Evolutionary conservation across 2,329 filamentous ascomycete species (phyloP).

Genomic region (Geoglossum cookeanum): DNA sequence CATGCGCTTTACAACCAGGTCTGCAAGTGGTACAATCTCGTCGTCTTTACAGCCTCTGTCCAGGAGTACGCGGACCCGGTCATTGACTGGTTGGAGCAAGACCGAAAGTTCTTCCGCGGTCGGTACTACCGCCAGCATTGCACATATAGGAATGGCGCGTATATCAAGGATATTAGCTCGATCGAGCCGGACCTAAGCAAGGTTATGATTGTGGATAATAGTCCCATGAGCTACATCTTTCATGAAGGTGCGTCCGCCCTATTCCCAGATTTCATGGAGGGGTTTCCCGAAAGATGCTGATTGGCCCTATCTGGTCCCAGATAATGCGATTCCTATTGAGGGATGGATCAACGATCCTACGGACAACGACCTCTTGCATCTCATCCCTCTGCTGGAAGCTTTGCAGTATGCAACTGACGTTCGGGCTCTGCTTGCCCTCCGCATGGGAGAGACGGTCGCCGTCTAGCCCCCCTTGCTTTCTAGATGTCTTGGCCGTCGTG

Average conservation of each 20-base stretch:
- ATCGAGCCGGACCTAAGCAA: constrained; percentile 94
- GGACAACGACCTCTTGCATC: constrained; percentile 81
- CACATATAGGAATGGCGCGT: constrained; percentile 84
- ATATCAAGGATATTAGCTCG: constrained; percentile 92
- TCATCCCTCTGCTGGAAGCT: constrained; percentile 82
- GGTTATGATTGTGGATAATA: constrained; percentile 98
- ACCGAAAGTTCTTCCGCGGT: constrained; percentile 87
- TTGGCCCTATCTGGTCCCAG: constrained; percentile 29
- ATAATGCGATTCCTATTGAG: constrained; percentile 97
- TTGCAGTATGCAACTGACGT: constrained; percentile 95
- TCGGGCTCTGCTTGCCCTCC: constrained; percentile 68
- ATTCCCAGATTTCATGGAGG: not conserved
- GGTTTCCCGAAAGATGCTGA: no score
- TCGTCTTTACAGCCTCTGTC: constrained; percentile 91
- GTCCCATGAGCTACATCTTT: constrained; percentile 94
- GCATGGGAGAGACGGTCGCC: constrained; percentile 48
- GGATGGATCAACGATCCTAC: constrained; percentile 99
- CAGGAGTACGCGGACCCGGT: constrained; percentile 98
- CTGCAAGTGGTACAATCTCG: constrained; percentile 94
- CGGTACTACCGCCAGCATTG: constrained; percentile 95
- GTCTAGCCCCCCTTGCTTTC: not conserved
- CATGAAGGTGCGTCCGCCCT: constrained; percentile 56
- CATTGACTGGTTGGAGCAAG: constrained; percentile 94
- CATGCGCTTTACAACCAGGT: constrained; percentile 31
- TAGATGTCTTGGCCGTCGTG: not conserved